phyloP scores from a whole-genome alignment of 169 alveolate species.

The Cytauxzoon felis region DNA sequence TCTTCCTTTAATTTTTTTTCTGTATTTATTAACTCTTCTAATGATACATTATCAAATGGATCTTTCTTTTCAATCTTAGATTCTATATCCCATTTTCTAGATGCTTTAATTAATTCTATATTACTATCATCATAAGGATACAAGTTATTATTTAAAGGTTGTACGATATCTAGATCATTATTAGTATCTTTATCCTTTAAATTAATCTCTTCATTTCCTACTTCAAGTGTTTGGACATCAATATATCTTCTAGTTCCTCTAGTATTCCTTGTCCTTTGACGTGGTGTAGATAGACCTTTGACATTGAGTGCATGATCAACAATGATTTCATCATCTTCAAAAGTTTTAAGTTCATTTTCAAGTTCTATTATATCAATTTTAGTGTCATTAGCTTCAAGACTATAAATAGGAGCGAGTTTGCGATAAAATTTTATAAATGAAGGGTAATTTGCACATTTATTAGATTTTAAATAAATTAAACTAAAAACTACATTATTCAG shows the following conservation, averaged over 20 bases:
- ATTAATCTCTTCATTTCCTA: not conserved
- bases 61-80: not conserved
- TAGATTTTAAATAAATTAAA: no score
- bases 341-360: not conserved
- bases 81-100: not conserved
- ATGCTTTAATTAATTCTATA: not conserved
- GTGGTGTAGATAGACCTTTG: not conserved
- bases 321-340: not conserved
- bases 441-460: no score
- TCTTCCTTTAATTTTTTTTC: conserved; percentile 1
- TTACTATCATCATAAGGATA: not conserved
- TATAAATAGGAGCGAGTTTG: no score
- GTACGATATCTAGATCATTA: not conserved
- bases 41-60: not conserved
- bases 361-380: not conserved
- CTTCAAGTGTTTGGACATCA: not conserved
- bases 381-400: no score
- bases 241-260: not conserved
- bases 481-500: not conserved
- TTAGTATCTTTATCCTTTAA: no score
- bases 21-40: not conserved
- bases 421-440: no score
- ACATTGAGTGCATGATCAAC: not conserved
- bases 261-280: not conserved
- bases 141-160: not conserved